A percentile compares a stretch with the other conserved stretches of the same genome.
These are phyloP conservation scores for Tricholoma terreum DNA, from an alignment of 768 basidiomycete species.

Conservation along the genomic window DNA sequence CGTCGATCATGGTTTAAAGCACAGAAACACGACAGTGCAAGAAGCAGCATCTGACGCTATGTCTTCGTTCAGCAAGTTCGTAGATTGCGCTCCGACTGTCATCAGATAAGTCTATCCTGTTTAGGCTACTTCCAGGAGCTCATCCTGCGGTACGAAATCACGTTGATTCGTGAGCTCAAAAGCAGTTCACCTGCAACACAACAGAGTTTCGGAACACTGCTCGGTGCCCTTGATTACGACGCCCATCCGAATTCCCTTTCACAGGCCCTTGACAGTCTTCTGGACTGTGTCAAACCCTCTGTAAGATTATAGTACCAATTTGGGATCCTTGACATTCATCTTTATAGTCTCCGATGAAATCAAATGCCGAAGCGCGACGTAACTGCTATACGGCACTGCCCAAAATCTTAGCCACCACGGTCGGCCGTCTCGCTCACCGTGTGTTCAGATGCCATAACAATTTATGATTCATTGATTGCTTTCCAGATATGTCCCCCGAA, in stretches of 20 bases:
- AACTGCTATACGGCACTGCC: constrained; percentile 45
- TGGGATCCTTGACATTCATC: constrained; percentile 8
- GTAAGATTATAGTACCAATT: constrained; percentile 34
- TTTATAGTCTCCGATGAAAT: constrained; percentile 19
- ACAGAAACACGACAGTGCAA: constrained; percentile 62
- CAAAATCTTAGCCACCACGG: constrained; percentile 36
- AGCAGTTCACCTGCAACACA: constrained; percentile 52
- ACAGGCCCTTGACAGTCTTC: constrained; percentile 55
- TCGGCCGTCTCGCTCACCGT: constrained; percentile 13
- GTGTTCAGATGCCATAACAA: constrained; percentile 3
- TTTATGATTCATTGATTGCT: not conserved
- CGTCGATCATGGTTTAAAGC: constrained; percentile 70
- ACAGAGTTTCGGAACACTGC: constrained; percentile 67
- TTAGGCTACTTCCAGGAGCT: constrained; percentile 1
- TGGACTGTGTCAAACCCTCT: constrained; percentile 54
- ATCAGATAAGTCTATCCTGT: constrained; percentile 61
- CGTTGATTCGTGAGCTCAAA: constrained; percentile 63
- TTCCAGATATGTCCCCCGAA: constrained; percentile 46
- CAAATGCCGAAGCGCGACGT: constrained; percentile 56
- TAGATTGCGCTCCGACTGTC: constrained; percentile 61
- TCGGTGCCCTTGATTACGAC: constrained; percentile 69
- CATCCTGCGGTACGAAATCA: constrained; percentile 25
- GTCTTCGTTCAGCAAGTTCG: constrained; percentile 62
- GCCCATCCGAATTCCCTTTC: constrained; percentile 50
- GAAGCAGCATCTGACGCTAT: constrained; percentile 73